Evolutionary conservation across 1,139 yeast species (phyloP), one percentile per base, ranked within the genome.

Genomic region (Pichia sp.): DNA sequence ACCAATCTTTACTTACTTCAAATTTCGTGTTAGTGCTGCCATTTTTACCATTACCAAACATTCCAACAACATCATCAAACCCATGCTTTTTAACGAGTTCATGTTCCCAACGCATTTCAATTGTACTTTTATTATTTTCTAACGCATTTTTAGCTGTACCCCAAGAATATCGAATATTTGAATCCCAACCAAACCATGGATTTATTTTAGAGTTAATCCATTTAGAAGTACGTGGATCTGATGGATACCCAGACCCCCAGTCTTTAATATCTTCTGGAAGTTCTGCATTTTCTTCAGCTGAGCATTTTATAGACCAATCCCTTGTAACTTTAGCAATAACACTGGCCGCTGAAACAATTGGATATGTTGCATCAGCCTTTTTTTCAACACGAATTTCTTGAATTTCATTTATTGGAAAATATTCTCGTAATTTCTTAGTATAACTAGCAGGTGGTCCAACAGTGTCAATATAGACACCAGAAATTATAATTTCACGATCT

Each of bases 311-410:
- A 48, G 92, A 78, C 43, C 78, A 69, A 63, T 92, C 98, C 58
- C 99, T 75, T 0, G 98, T 87, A 4, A 92, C 98, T 61, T 92
- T 92, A 6, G 99, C 99, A 42, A 92, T 90, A 45, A 92, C 87
- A n/a, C 96, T 85, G 0, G 98, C 99, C 1, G 95, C 87, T 63
- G 95, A 84, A 4, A 94, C 99, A 41, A 89, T 82, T 0, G 97
- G 97, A 60, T 74, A 92, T n/a, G 87, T 61, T 27, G 96, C 80
- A 68, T 94, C 98, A 0, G 98, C 98, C 61, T 92, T 92, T 60
- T 92, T 94, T 16, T 95, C 78, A n/a, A 94, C 98, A 0, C 89
- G 83, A 37, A 94, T 74, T 46, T 75, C 76, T 8, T 35, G 39
- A 33, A 87, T 67, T 12, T 42, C 44, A 6, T 40, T 40, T 0